Conservation (phyloP, 139 green algal species). For the Dunaliella primolecta region DNA sequence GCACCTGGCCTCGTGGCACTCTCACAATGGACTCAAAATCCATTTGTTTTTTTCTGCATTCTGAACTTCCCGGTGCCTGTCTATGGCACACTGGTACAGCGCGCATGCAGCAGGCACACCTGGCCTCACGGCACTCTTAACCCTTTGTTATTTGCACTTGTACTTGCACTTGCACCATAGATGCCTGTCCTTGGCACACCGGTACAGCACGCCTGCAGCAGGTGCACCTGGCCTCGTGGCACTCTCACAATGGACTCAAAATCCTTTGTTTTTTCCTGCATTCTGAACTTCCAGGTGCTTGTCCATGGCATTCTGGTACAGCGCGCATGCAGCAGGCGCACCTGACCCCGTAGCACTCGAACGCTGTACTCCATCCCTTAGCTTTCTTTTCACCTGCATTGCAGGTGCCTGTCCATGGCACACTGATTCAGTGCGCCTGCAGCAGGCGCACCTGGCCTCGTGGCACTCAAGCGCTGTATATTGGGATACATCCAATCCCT, state of each 20-base stretch:
- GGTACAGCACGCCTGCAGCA: background rate
- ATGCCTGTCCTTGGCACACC: too few relatives aligned
- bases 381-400: too few relatives aligned
- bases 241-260: background rate
- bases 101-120: background rate
- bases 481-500: too few relatives aligned
- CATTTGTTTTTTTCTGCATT: background rate
- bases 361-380: background rate
- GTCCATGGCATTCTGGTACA: conserved; percentile 33
- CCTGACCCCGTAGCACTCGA: background rate
- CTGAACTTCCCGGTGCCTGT: conserved; percentile 12
- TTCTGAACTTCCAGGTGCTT: conserved; percentile 6
- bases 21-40: background rate
- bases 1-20: background rate
- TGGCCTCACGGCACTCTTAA: conserved; percentile 58
- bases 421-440: background rate
- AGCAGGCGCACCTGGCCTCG: background rate
- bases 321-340: background rate
- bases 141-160: too few relatives aligned
- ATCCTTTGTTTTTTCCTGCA: background rate
- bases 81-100: conserved; percentile 32
- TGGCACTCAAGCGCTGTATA: background rate
- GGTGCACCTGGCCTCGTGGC: background rate
- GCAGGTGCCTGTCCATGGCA: too few relatives aligned
- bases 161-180: too few relatives aligned